Evolutionary conservation across 2,329 filamentous ascomycete genomes (phyloP), one percentile per base, ranked within the genome.

Genomic region (Scleromitrula shiraiana): DNA sequence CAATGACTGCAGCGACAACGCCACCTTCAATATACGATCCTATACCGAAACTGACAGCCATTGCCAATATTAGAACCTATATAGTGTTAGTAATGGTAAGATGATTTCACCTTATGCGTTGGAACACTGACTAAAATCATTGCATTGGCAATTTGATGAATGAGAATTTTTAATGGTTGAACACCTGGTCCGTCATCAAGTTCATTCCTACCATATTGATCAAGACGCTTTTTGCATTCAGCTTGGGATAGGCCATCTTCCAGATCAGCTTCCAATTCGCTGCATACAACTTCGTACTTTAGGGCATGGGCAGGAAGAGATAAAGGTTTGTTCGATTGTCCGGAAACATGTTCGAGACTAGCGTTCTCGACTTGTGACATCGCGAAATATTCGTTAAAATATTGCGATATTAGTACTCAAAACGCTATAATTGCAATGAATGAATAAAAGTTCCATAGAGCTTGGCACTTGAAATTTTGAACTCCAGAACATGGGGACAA

Each of bases 121-220:
- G 40, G 41, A 36, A 40, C 43, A 45, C 46, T 37, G 60, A 63
- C 82, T 64, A 85, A 63, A 55, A 78, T 84, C 76, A 85, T 77
- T 12, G 81, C 81, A 64, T 85, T 85, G 50, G 79, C 80, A 45
- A 85, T 69, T 60, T 86, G 82, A 26, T 75, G 71, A 41, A 84
- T 68, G 19, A 86, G 66, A 51, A 85, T 85, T 59, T 82, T 82
- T 47, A 74, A 56, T 23, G 77, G 73, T 47, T 76, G 76, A 19
- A 85, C 80, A 7, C 76, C 76, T 45, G 74, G 68, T 6, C 69
- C 73, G 39, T 80, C 76, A 43, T 80, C 78, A 9, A 86, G 72
- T 50, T 83, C 75, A 55, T 86, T 86, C 14, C 68, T 65, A 4
- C 82, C 82, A 65, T 77, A 75, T 39, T 76, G 65, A 22, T 75